Evolutionary conservation across 306 rosid species (phyloP), one percentile per base, ranked within the genome.

Genomic region (Biancaea sappan): DNA sequence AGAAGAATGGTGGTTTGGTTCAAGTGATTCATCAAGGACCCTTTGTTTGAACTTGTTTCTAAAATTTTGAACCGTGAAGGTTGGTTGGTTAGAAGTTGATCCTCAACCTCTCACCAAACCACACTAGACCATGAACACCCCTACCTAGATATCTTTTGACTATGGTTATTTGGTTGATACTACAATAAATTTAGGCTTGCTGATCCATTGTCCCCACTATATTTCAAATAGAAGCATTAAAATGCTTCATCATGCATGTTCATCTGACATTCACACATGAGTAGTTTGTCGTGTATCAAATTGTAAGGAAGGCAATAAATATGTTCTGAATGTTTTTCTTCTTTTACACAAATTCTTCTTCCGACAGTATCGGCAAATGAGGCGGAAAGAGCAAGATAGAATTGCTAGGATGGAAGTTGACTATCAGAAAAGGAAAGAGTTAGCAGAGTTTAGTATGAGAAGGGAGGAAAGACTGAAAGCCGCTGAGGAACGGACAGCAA

Each of bases 361-460:
- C 25, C 75, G 52, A 80, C 86, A 87, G 98, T 94, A 94, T 83
- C 91, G 96, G 48, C 98, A 94, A 66, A 94, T 84, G 97, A 87
- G 98, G 81, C 91, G 97, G 68, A 94, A 82, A 85, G 98, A 94
- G 83, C 98, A 94, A 83, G 97, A 94, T 63, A 86, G 96, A 73
- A 87, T 94, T 70, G 81, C 96, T 50, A 89, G 98, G 84, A 90
- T 94, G 98, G 98, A 94, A 15, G 87, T 64, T 6, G 97, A 94
- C 82, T 91, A 89, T 77, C 91, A 88, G 72, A 81, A 59, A 78
- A 87, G 96, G 81, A 94, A 94, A 69, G 97, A 88, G 83, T 9
- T 54, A 62, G 93, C 93, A 0, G 97, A 92, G 78, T 94, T 87
- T 81, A 75, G 29, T 25, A 63, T 90, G 90, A 86, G 95, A 75